Evolutionary conservation across 257 asterid genomes (phyloP), one percentile per base, ranked within the genome.

Genomic region (Solanum lycopersicoides): DNA sequence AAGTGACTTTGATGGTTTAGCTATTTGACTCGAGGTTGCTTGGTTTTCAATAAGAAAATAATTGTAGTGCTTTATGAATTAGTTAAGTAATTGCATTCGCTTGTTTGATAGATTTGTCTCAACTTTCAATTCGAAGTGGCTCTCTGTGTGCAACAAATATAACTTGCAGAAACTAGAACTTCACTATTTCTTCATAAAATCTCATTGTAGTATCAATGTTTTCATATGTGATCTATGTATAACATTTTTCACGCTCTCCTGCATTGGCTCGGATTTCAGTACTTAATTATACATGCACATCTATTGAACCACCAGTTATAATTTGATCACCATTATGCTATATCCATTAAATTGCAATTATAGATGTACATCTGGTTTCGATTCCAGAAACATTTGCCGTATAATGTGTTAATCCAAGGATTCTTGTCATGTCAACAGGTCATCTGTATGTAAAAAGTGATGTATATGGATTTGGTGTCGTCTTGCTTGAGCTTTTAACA

Each of bases 401-500:
- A 50, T 30, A 9, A 18, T 53, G 39, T 50, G 30, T 50, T 82
- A 82, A 82, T 82, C 69, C 85, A 50, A 82, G 85, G 69, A 47
- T 80, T 80, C 69, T 82, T 50, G 44, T 82, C 69, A 30, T 50
- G 69, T 28, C 63, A 82, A 71, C 89, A 91, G 93, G 93, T 82
- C 93, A 89, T 85, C 89, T 91, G n/a, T 90, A 90, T 25, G 92
- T 90, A 71, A 88, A 91, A 87, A 91, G 93, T 77, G 93, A 91
- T 44, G 92, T 91, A 8, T 91, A 90, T 75, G 93, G 93, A n/a
- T 91, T 89, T 74, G 93, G 93, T 12, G 93, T 90, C 1, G 93
- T 91, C 72, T 86, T 91, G 84, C 93, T 91, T 32, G 93, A 91
- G 87, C 83, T 90, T 47, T 83, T 91, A 84, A 90, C 92, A 13